Evolutionary conservation across 1,284 basidiomycete genomes (phyloP).

Genomic region (Mycena sp.): DNA sequence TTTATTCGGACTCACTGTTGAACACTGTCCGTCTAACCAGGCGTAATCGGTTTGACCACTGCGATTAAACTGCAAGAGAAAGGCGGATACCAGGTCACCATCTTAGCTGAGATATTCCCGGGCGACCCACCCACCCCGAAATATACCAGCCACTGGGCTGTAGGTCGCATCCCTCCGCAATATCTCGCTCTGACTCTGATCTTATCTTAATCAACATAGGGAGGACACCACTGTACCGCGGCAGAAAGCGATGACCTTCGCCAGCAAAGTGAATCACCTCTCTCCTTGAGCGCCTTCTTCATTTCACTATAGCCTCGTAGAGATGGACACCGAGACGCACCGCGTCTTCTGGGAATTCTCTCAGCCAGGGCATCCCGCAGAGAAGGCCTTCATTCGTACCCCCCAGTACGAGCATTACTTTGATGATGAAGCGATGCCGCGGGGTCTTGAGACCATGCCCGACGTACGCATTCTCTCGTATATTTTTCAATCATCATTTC

Average conservation of each 20-base stretch:
- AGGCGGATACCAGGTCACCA: slow-evolving; percentile 64
- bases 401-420: slow-evolving; percentile 67
- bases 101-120: slow-evolving; percentile 74
- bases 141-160: slow-evolving; percentile 84
- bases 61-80: slow-evolving; percentile 71
- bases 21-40: slow-evolving; percentile 33
- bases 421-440: slow-evolving; percentile 49
- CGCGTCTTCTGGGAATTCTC: slow-evolving; percentile 77
- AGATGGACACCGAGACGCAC: slow-evolving; percentile 77
- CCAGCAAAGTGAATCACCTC: slow-evolving; percentile 13
- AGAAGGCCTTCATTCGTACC: slow-evolving; percentile 68
- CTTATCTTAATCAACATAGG: slow-evolving; percentile 10
- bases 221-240: slow-evolving; percentile 21
- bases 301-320: background rate
- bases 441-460: slow-evolving; percentile 67
- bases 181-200: background rate
- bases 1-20: background rate
- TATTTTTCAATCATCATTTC: background rate
- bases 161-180: slow-evolving; percentile 45
- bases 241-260: slow-evolving; percentile 15
- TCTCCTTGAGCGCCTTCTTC: background rate
- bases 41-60: slow-evolving; percentile 73
- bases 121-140: slow-evolving; percentile 71
- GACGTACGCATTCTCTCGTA: slow-evolving; percentile 55
- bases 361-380: slow-evolving; percentile 56